A percentile compares a stretch with the other conserved stretches of the same genome.
These are phyloP conservation scores for Strombidium stylifer DNA, from an alignment of 73 alveolate genomes.

Conservation along the genomic window DNA sequence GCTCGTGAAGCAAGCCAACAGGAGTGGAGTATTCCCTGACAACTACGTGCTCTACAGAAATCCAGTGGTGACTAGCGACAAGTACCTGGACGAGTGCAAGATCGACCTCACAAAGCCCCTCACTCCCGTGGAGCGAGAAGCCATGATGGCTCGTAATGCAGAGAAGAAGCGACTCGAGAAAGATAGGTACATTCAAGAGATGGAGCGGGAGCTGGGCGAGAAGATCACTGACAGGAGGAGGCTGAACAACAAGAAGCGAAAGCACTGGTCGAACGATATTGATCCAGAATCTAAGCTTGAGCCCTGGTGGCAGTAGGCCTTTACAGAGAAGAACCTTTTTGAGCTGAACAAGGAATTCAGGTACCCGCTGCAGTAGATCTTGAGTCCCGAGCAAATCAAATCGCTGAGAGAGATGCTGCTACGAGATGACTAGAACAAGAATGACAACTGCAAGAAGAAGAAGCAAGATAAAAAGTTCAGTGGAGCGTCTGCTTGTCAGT, in stretches of 20 bases:
- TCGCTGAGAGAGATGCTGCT: conserved; percentile 10
- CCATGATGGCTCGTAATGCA: neutral
- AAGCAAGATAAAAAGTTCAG: neutral
- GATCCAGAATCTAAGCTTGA: neutral
- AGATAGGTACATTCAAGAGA: neutral
- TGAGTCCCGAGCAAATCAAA: conserved; percentile 2
- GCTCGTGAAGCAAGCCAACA: too few species aligned
- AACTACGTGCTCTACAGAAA: too few species aligned
- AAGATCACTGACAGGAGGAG: neutral
- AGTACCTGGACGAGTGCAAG: too few species aligned
- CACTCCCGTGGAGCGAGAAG: too few species aligned
- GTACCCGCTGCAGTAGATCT: conserved; percentile 6
- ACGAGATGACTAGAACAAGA: neutral
- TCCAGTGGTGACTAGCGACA: too few species aligned
- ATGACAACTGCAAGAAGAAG: neutral
- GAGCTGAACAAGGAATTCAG: neutral
- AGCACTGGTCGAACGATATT: neutral
- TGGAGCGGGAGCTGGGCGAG: neutral
- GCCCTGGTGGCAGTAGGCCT: conserved; percentile 13
- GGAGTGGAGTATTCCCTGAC: too few species aligned
- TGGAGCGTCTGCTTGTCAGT: neutral
- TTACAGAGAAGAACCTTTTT: neutral
- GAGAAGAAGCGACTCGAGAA: neutral
- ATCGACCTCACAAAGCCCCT: too few species aligned
- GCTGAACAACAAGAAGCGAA: neutral